Percentiles rank a stretch among this genome's conserved stretches.
phyloP scores from a whole-genome alignment of 1,139 yeast genomes.

The Magnusiomyces sp. region DNA sequence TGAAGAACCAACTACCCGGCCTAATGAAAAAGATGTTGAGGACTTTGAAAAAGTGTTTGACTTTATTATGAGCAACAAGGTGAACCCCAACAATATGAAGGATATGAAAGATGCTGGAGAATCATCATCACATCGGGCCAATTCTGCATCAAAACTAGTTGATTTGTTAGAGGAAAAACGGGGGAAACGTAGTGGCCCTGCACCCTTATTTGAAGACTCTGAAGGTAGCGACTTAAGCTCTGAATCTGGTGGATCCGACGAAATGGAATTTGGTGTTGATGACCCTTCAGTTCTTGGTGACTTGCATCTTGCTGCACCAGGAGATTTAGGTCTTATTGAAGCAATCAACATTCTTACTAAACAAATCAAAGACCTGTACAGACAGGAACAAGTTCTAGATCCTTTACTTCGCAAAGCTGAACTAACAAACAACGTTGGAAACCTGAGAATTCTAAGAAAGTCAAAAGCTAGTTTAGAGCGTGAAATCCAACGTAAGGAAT shows the following conservation, averaged over 20 bases:
- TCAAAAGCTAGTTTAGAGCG: constrained; percentile 58
- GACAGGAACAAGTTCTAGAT: constrained; percentile 55
- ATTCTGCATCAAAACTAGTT: not conserved
- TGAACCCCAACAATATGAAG: not conserved
- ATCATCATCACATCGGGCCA: too few species aligned
- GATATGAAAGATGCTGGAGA: not conserved
- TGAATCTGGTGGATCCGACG: constrained; percentile 8
- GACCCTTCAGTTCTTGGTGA: constrained; percentile 6
- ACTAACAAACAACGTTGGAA: constrained; percentile 63
- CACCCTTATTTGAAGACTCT: constrained; percentile 5
- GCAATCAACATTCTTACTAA: constrained; percentile 49
- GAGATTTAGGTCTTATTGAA: constrained; percentile 57
- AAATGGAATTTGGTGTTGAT: not conserved
- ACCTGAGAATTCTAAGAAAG: constrained; percentile 56
- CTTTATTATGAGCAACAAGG: constrained; percentile 3
- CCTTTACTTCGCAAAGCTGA: constrained; percentile 74
- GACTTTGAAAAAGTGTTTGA: constrained; percentile 10
- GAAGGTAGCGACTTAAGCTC: constrained; percentile 3
- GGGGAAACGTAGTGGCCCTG: not conserved
- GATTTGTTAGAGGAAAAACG: not conserved
- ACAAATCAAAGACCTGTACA: constrained; percentile 53
- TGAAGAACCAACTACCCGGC: constrained; percentile 10
- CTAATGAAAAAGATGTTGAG: constrained; percentile 13
- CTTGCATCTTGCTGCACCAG: constrained; percentile 52
- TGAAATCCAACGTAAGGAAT: constrained; percentile 63